Base-by-base conservation (phyloP, 2,329 filamentous ascomycete genomes). In the Hypoxylon sp. region DNA sequence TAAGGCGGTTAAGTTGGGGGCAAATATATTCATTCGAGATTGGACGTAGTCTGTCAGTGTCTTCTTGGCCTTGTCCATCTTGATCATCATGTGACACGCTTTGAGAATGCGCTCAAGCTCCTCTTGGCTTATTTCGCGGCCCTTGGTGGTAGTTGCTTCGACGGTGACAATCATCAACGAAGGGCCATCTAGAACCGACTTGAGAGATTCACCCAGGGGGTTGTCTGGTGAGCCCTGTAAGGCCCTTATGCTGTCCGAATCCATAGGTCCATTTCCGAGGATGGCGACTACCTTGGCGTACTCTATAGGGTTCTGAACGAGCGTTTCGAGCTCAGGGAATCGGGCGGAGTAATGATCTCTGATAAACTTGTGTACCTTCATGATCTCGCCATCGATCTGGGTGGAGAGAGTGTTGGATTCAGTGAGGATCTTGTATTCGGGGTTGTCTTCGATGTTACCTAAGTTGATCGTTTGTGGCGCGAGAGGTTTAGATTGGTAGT, bases 251-350 rank as follows among this genome's bases (percentile, higher is more conserved):
- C 90, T 92, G 34, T 90, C 88, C 60, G 86, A 84, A 75, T 97
- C 91, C 83, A 98, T 88, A 13, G 96, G 94, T 0, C 93, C 93
- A 81, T 98, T 98, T 73, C 93, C 92, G 68, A 99, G 87, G 71
- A 98, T 97, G 2, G 93, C 90, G 7, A 98, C 96, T 0, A 96
- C 93, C 82, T 97, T 97, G 28, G 95, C 94, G 81, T 98, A 99
- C 78, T 98, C 93, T 55, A 98, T 86, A 1, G 96, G 94, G 75
- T 95, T 97, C 63, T 93, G 93, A 66, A 99, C 91, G 34, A 99
- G 87, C 19, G 87, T 87, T 79, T 99, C 96, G 43, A 99, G 87
- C 80, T 98, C 95, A 0, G 96, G 95, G 75, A 98, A 99, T 67
- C 95, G 89, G 17, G 92, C 87, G 9, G 94, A 97, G 82, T 99